Percentiles rank a stretch among this genome's conserved stretches.
Evolutionary conservation across 1,284 basidiomycete species (phyloP).

Genomic region (Coniophora puteana): DNA sequence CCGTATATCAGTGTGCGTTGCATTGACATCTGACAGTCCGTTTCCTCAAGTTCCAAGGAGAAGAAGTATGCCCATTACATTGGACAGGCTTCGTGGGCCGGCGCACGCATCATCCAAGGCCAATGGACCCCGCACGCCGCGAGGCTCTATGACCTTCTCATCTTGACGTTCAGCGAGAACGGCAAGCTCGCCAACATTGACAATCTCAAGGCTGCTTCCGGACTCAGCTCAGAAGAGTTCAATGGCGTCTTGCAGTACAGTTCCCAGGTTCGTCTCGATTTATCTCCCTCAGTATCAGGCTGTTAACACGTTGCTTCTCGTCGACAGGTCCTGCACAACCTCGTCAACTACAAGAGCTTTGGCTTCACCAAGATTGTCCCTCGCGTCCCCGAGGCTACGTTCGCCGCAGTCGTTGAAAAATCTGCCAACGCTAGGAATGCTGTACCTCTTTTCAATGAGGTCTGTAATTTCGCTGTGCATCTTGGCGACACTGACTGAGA

Average conservation of each 20-base stretch:
- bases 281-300: not conserved
- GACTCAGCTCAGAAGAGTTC: constrained; percentile 59
- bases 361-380: constrained; percentile 84
- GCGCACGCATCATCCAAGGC: constrained; percentile 76
- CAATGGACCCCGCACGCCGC: constrained; percentile 68
- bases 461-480: constrained; percentile 26
- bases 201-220: constrained; percentile 48
- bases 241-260: constrained; percentile 68
- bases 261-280: constrained; percentile 48
- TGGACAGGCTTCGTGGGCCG: constrained; percentile 73
- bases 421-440: constrained; percentile 58
- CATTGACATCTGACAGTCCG: constrained; percentile 1
- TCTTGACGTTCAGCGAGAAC: constrained; percentile 61
- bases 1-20: not conserved
- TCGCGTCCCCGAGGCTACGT: constrained; percentile 56
- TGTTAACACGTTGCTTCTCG: not conserved
- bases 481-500: constrained; percentile 1
- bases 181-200: constrained; percentile 56
- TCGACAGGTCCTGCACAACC: constrained; percentile 64
- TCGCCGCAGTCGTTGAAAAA: constrained; percentile 57
- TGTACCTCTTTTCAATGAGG: constrained; percentile 58
- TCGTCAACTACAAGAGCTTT: constrained; percentile 77
- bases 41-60: constrained; percentile 52
- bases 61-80: constrained; percentile 75
- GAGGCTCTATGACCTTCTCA: constrained; percentile 66